Percentiles rank a stretch among this genome's conserved stretches.
Conservation (phyloP, 805 yeast species). For the Metschnikowia arizonensis region DNA sequence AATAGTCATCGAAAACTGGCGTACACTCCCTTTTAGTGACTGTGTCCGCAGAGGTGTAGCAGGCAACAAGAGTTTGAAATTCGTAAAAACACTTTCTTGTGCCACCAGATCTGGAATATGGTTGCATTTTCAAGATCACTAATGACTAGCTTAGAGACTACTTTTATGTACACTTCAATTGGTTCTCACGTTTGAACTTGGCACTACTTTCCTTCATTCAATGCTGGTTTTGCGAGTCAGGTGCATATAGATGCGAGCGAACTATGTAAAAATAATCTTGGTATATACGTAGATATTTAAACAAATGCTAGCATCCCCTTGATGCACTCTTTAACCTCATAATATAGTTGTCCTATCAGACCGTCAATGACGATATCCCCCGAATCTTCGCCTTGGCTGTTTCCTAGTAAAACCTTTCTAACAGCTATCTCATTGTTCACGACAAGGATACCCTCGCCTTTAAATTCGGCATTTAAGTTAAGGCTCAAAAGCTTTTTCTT, state of each 20-base stretch:
- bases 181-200: slow-evolving; percentile 12
- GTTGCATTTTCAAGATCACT: slow-evolving; percentile 32
- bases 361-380: slow-evolving; percentile 90
- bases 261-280: background rate
- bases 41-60: slow-evolving; percentile 45
- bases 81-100: slow-evolving; percentile 47
- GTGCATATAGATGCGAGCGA: background rate
- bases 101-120: slow-evolving; percentile 45
- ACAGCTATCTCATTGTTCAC: slow-evolving; percentile 75
- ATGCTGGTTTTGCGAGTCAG: background rate
- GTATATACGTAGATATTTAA: slow-evolving; percentile 21
- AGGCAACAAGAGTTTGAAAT: slow-evolving; percentile 41
- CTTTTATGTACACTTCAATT: slow-evolving; percentile 8
- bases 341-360: slow-evolving; percentile 65
- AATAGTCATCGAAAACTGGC: slow-evolving; percentile 44
- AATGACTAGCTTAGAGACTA: background rate
- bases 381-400: slow-evolving; percentile 47
- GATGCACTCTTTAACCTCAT: slow-evolving; percentile 68
- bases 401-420: slow-evolving; percentile 52
- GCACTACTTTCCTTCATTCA: slow-evolving; percentile 9
- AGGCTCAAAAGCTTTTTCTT: slow-evolving; percentile 54
- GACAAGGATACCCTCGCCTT: slow-evolving; percentile 89
- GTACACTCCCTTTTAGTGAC: slow-evolving; percentile 38
- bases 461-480: slow-evolving; percentile 77
- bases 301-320: slow-evolving; percentile 73